Evolutionary conservation across 805 yeast species (phyloP).

Genomic region (Yamadazyma kitorensis): DNA sequence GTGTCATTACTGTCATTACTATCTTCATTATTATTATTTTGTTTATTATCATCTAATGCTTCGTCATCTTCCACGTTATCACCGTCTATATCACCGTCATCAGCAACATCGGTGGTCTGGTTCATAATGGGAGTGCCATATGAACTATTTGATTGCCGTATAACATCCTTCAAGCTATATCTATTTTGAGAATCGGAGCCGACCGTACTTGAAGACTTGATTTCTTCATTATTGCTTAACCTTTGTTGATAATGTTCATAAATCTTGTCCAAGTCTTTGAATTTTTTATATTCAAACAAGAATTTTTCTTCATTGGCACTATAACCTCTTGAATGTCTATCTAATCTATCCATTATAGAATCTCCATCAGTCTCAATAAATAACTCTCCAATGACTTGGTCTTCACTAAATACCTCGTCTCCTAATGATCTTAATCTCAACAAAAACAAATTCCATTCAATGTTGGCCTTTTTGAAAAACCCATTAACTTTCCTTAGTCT

Average conservation of each 20-base stretch:
- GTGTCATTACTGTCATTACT: constrained; percentile 3
- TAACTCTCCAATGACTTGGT: constrained; percentile 49
- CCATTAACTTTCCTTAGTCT: constrained; percentile 3
- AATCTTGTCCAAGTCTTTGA: constrained; percentile 31
- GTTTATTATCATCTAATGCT: constrained; percentile 4
- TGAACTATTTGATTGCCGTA: constrained; percentile 19
- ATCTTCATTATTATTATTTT: constrained; percentile 4
- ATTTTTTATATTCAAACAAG: constrained; percentile 28
- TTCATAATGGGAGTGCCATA: constrained; percentile 3
- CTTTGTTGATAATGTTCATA: constrained; percentile 19
- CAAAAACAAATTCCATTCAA: constrained; percentile 35
- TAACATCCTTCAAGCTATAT: constrained; percentile 17
- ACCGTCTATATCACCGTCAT: constrained; percentile 12
- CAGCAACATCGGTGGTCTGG: constrained; percentile 13
- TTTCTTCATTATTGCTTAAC: constrained; percentile 9
- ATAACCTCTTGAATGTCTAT: constrained; percentile 18
- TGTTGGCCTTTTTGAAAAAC: constrained; percentile 36
- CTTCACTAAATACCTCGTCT: constrained; percentile 48
- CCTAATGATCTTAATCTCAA: constrained; percentile 39
- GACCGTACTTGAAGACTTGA: constrained; percentile 12
- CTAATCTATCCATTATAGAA: constrained; percentile 20
- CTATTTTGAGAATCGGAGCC: constrained; percentile 9
- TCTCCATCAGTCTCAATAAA: constrained; percentile 42
- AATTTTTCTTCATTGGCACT: constrained; percentile 30
- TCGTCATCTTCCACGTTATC: constrained; percentile 13